Evolutionary conservation across 495 filamentous ascomycete genomes (phyloP).

Genomic region (Aspergillus steynii): DNA sequence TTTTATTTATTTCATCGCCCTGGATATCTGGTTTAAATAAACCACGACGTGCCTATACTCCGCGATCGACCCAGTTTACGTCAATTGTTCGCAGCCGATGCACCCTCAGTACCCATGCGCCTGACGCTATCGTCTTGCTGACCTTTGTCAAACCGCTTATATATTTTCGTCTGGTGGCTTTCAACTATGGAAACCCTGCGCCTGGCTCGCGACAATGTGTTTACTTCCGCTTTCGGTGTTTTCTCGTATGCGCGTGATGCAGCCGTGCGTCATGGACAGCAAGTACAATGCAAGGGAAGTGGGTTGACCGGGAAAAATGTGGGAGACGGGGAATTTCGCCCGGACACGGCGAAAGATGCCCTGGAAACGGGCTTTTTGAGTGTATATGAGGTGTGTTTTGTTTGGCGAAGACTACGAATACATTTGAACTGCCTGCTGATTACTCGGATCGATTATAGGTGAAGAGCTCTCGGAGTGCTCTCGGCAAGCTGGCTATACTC

Average conservation of each 20-base stretch:
- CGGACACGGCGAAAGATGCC: neutral
- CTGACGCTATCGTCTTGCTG: constrained; percentile 2
- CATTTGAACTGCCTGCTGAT: neutral
- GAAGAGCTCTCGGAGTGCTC: neutral
- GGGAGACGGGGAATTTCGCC: too few relatives aligned
- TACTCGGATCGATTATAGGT: neutral
- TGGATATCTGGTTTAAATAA: neutral
- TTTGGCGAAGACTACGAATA: neutral
- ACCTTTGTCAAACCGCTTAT: neutral
- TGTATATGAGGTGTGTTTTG: neutral
- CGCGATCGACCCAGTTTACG: neutral
- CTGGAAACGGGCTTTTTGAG: neutral
- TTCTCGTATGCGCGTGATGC: neutral
- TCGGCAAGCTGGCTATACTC: constrained; percentile 11
- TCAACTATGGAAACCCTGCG: constrained; percentile 5
- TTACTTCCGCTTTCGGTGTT: neutral
- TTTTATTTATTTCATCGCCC: neutral
- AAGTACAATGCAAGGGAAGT: neutral
- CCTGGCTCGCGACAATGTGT: constrained; percentile 1
- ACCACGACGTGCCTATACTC: neutral
- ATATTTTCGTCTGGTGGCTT: neutral
- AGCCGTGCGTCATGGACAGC: neutral
- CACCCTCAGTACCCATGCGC: constrained; percentile 2
- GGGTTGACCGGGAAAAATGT: neutral
- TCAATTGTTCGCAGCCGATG: neutral